phyloP scores from a whole-genome alignment of 306 rosid species.

The Lathyrus sativus region DNA sequence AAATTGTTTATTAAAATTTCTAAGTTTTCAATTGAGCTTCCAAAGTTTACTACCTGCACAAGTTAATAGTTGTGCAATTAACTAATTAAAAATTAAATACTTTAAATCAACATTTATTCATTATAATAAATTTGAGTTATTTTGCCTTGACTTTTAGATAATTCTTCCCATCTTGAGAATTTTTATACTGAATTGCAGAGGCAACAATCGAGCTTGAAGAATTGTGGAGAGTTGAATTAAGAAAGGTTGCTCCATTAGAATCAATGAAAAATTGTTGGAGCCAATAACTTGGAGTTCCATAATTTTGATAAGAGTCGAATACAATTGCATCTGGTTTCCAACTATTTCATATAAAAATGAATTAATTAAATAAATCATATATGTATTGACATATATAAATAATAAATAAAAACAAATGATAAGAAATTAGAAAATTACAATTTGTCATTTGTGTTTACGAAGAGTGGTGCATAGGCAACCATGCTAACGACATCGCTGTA shows the following conservation, averaged over 20 bases:
- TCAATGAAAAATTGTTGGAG: conserved; percentile 52
- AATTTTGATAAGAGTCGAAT: too few species aligned
- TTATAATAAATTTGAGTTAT: neutral
- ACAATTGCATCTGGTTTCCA: too few species aligned
- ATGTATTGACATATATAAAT: too few species aligned
- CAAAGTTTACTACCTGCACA: conserved; percentile 70
- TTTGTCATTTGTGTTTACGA: too few species aligned
- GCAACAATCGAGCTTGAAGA: conserved; percentile 45
- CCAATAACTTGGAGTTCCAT: conserved; percentile 89
- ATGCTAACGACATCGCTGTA: too few species aligned
- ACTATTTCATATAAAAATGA: too few species aligned
- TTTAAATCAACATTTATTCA: too few species aligned
- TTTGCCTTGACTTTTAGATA: conserved; percentile 71
- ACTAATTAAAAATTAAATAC: too few species aligned
- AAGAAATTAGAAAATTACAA: too few species aligned
- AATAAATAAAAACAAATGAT: too few species aligned
- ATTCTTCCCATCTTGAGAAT: conserved; percentile 32
- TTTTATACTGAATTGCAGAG: conserved; percentile 59
- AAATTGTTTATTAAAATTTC: conserved; percentile 46
- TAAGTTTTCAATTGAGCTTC: conserved; percentile 43
- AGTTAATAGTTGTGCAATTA: neutral
- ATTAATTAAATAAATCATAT: too few species aligned
- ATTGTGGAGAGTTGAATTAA: conserved; percentile 48
- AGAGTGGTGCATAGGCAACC: too few species aligned
- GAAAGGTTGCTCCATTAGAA: conserved; percentile 75